Evolutionary conservation across 2,329 filamentous ascomycete species (phyloP), one percentile per base, ranked within the genome.

Genomic region (Pseudocercospora fuligena): DNA sequence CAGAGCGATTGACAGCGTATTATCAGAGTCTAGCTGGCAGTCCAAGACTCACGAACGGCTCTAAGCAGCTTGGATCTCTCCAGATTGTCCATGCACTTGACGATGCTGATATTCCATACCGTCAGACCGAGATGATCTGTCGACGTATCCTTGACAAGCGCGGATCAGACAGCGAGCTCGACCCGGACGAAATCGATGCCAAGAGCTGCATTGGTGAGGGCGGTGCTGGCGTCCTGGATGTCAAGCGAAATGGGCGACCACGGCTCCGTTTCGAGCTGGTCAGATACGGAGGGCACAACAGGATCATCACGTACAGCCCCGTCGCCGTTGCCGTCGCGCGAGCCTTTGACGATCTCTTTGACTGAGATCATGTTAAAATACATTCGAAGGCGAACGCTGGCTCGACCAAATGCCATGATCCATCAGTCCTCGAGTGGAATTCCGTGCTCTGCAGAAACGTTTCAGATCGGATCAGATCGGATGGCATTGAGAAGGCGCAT

Each of bases 61-160:
- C 16, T 9, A 85, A 64, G 5, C 69, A 51, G 9, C 66, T 70
- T 63, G 76, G 75, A 5, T 71, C 89, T 23, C 80, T 97, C 21
- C 89, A 87, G 51, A 81, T 97, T 49, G 81, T 98, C 2, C 94
- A 97, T 73, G 92, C 93, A 16, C 85, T 86, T 62, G 88, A 97
- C 74, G 94, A 98, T 76, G 82, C 82, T 66, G 92, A 97, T 72
- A 97, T 98, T 66, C 89, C 92, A 0, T 94, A 88, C 81, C 85
- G 82, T 1, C 89, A 93, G 74, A 88, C 89, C 51, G 86, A 90
- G 72, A 83, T 82, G 70, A 79, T 92, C 1, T 92, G 92, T 75
- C 81, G 81, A 31, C 83, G 85, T 0, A 87, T 89, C 0, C 86
- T 86, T 1, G 84, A 83, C 61, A 86, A 86, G 83, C 1, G 76